Conservation (phyloP, 345 rosid species). For the Sisymbrium irio region DNA sequence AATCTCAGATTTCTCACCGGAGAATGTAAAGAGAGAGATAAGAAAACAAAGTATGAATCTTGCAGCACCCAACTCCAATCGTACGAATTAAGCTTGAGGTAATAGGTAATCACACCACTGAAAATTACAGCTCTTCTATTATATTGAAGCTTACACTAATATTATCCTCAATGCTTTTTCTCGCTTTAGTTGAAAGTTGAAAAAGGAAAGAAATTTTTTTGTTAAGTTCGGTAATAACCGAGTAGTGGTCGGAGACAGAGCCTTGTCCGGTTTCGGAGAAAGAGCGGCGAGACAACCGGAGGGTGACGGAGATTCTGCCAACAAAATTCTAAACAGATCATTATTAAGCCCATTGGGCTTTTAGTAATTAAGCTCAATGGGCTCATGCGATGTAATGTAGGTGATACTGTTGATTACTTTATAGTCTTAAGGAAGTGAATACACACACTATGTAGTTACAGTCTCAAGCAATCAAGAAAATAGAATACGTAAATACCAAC, state of each 20-base stretch:
- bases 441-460: neutral
- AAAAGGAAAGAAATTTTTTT: neutral
- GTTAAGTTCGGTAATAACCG: conserved; percentile 2
- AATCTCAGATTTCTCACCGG: conserved; percentile 24
- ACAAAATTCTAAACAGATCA: neutral
- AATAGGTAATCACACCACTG: neutral
- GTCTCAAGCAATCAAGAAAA: neutral
- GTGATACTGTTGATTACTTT: neutral
- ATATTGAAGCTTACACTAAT: neutral
- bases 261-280: conserved; percentile 5
- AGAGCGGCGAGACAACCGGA: conserved; percentile 10
- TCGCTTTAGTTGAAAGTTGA: conserved; percentile 15
- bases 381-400: neutral
- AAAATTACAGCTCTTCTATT: conserved; percentile 1
- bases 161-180: conserved; percentile 3
- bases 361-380: neutral
- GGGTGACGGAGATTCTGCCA: neutral
- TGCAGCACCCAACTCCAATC: neutral
- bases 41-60: neutral
- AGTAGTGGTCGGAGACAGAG: conserved; percentile 2
- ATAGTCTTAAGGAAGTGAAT: neutral
- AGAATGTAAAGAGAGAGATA: neutral
- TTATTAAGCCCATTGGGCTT: neutral
- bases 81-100: neutral
- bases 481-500: neutral